Percentiles rank a stretch among this genome's conserved stretches.
Evolutionary conservation across 345 rosid genomes (phyloP).

Genomic region (Conringia planisiliqua): DNA sequence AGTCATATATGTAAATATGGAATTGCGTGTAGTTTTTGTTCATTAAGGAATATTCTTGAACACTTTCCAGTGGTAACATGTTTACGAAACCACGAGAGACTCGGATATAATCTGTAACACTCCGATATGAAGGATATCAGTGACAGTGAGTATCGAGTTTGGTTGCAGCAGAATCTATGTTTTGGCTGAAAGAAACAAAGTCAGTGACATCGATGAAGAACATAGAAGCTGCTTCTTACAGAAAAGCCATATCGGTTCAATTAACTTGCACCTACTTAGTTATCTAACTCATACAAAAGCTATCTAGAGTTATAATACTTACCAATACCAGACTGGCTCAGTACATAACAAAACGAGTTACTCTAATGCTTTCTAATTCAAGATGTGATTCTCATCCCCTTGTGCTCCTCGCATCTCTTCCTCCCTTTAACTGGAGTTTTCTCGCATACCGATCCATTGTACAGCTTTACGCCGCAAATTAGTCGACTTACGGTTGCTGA

Average conservation of each 20-base stretch:
- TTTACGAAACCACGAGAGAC: neutral
- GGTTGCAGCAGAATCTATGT: neutral
- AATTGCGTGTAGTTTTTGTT: neutral
- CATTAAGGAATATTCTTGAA: neutral
- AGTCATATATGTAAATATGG: constrained; percentile 8
- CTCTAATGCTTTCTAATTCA: constrained; percentile 1
- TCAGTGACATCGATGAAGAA: neutral
- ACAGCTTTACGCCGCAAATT: constrained; percentile 32
- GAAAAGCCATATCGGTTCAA: neutral
- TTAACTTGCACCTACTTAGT: neutral
- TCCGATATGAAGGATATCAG: neutral
- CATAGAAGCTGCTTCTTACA: constrained; percentile 1
- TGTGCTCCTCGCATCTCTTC: constrained; percentile 35
- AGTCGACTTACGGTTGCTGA: constrained; percentile 1
- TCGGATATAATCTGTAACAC: neutral
- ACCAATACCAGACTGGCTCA: neutral
- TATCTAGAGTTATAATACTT: constrained; percentile 2
- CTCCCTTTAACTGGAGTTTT: constrained; percentile 29
- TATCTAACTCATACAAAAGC: neutral
- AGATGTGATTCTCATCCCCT: constrained; percentile 38
- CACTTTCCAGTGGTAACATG: neutral
- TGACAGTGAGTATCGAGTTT: neutral
- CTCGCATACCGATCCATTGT: constrained; percentile 23
- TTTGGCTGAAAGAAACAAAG: neutral
- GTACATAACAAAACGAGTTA: constrained; percentile 3